Percentiles rank a stretch among this genome's conserved stretches.
Evolutionary conservation across 176 grass and related monocot species (phyloP).

Genomic region (Stipa capillata): DNA sequence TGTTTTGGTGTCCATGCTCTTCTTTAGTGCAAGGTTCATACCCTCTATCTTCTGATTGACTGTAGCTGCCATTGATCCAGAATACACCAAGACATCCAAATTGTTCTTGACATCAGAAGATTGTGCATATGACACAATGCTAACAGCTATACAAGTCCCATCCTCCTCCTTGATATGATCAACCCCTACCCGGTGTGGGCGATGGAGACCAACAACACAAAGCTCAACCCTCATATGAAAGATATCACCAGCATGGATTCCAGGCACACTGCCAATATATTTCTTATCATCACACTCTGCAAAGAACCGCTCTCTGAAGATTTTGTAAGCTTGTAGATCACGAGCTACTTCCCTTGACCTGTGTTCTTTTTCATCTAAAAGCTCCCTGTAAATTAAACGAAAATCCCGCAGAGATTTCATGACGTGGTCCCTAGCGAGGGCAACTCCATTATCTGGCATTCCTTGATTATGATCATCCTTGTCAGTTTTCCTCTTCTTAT

Average conservation of each 20-base stretch:
- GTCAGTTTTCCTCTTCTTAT: constrained; percentile 24
- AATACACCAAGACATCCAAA: constrained; percentile 61
- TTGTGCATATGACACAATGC: constrained; percentile 49
- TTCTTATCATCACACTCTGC: constrained; percentile 28
- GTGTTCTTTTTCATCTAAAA: constrained; percentile 38
- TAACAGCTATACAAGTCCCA: constrained; percentile 45
- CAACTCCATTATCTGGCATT: not conserved
- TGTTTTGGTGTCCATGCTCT: constrained; percentile 71
- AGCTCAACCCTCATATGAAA: constrained; percentile 74
- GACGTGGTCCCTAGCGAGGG: constrained; percentile 22
- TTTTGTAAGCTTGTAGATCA: constrained; percentile 55
- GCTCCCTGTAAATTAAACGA: constrained; percentile 43
- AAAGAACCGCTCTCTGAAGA: constrained; percentile 47
- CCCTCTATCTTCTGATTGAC: constrained; percentile 43
- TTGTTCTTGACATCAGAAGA: constrained; percentile 39
- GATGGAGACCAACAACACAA: constrained; percentile 72
- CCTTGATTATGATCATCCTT: constrained; percentile 7
- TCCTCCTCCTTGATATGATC: constrained; percentile 52
- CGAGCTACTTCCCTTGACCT: constrained; percentile 3
- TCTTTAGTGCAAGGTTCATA: constrained; percentile 60
- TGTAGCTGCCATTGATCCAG: constrained; percentile 33
- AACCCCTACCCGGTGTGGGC: constrained; percentile 34
- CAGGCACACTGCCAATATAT: constrained; percentile 66
- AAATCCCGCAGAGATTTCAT: constrained; percentile 39
- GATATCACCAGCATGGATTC: constrained; percentile 60